Evolutionary conservation across 2,329 filamentous ascomycete genomes (phyloP), one percentile per base, ranked within the genome.

Genomic region (Colletotrichum agaves): DNA sequence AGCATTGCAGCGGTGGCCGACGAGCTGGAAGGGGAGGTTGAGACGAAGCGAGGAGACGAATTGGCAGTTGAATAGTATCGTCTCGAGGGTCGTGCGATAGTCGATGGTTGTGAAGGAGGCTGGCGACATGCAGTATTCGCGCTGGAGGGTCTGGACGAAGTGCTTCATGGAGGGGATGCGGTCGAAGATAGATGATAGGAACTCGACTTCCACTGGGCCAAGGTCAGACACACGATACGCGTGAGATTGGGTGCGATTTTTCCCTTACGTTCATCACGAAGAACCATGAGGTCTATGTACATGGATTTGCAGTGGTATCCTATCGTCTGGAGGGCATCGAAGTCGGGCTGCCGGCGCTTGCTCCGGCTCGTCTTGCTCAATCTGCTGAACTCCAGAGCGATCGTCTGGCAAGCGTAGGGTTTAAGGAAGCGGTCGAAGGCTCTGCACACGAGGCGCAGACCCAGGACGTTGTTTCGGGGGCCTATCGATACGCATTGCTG

Each of bases 261-360:
- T 33, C 6, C 8, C 58, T 70, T 75, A 85, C 84, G 73, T 60
- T 85, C 83, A 71, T 87, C 84, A 70, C 84, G 80, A 41, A 87
- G 74, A 15, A 85, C 79, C 82, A 84, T 85, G 73, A 87, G 75
- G 71, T 87, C 84, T 53, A 87, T 77, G 65, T 83, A 84, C 4
- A 87, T 71, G 33, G 82, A 81, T 70, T 81, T 81, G 77, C 83
- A 84, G n/a, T 83, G 76, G 33, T 79, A 77, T 2, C 82, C 84
- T 56, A 85, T 78, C 2, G 79, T 81, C 69, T 80, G 78, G n/a
- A 86, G 73, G 6, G 79, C 80, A 71, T 79, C 77, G n/a, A 78
- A 67, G 57, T 78, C 74, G 1, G 78, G 80, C 4, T 74, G 79
- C 17, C 69, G 70, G 15, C 73, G 70, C 35, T 70, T 74, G 71